phyloP scores from a whole-genome alignment of 371 early-diverging fungal species.

The Encephalitozoon cuniculi region DNA sequence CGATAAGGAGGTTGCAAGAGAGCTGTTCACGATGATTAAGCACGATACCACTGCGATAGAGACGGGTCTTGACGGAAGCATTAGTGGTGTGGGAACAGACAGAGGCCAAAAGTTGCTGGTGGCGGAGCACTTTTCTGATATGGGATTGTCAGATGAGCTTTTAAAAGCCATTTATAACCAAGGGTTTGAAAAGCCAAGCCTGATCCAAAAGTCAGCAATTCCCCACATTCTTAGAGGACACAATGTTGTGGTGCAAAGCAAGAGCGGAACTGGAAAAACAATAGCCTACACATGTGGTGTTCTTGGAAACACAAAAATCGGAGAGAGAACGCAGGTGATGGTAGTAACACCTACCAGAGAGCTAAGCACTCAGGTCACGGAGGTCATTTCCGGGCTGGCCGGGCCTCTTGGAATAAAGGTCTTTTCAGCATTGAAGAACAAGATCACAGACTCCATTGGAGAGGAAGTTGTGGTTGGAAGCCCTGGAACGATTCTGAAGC shows the following conservation, averaged over 20 bases:
- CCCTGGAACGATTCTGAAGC: constrained; percentile 76
- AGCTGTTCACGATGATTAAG: constrained; percentile 31
- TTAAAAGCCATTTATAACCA: constrained; percentile 48
- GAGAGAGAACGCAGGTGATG: constrained; percentile 67
- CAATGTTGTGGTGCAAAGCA: constrained; percentile 61
- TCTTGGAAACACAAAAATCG: constrained; percentile 29
- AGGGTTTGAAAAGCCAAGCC: constrained; percentile 56
- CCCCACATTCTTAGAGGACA: constrained; percentile 43
- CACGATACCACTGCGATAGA: constrained; percentile 19
- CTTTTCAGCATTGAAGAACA: constrained; percentile 65
- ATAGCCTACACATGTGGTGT: constrained; percentile 66
- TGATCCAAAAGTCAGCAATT: constrained; percentile 57
- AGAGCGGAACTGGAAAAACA: constrained; percentile 90
- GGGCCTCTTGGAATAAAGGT: constrained; percentile 70
- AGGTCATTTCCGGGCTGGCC: constrained; percentile 76
- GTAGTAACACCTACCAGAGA: constrained; percentile 91
- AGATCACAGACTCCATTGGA: constrained; percentile 63
- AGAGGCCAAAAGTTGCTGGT: constrained; percentile 18
- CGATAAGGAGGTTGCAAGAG: constrained; percentile 42
- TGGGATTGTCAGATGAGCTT: constrained; percentile 43
- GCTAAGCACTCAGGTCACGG: constrained; percentile 82
- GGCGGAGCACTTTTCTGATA: constrained; percentile 25
- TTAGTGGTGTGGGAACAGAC: not conserved
- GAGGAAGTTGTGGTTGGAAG: constrained; percentile 83
- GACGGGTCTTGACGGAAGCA: not conserved